Conservation (phyloP, 306 rosid species). For the Sechiopsis laciniata region DNA sequence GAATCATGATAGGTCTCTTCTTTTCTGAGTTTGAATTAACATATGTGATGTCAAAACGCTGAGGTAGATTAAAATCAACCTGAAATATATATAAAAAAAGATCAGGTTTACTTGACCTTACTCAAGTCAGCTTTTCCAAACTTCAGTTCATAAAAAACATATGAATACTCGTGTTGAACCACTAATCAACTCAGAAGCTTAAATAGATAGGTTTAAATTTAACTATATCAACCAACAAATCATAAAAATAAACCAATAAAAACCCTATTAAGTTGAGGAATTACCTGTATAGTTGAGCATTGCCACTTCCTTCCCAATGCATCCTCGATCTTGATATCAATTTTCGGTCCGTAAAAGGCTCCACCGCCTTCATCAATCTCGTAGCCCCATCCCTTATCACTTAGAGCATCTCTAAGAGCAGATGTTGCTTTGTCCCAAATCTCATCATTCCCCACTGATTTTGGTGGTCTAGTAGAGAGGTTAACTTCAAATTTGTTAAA, state of each 20-base stretch:
- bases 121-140: neutral
- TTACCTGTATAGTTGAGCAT: conserved; percentile 95
- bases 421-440: conserved; percentile 85
- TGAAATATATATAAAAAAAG: conserved; percentile 26
- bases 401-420: conserved; percentile 84
- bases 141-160: neutral
- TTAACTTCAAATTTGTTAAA: conserved; percentile 78
- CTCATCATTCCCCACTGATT: conserved; percentile 76
- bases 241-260: neutral
- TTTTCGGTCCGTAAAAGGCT: conserved; percentile 97
- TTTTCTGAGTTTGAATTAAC: conserved; percentile 75
- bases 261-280: conserved; percentile 21
- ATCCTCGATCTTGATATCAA: conserved; percentile 96
- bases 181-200: too few relatives aligned
- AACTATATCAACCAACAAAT: neutral
- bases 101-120: neutral
- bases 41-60: conserved; percentile 84
- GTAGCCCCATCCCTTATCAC: conserved; percentile 88
- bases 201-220: too few relatives aligned
- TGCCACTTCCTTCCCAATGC: conserved; percentile 99
- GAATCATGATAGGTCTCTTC: conserved; percentile 87
- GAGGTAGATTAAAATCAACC: conserved; percentile 94
- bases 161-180: neutral
- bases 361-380: conserved; percentile 94
- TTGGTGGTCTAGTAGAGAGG: conserved; percentile 78